Conservation (phyloP, 192 early-diverging fungal species). For the Coemansia reversa region DNA sequence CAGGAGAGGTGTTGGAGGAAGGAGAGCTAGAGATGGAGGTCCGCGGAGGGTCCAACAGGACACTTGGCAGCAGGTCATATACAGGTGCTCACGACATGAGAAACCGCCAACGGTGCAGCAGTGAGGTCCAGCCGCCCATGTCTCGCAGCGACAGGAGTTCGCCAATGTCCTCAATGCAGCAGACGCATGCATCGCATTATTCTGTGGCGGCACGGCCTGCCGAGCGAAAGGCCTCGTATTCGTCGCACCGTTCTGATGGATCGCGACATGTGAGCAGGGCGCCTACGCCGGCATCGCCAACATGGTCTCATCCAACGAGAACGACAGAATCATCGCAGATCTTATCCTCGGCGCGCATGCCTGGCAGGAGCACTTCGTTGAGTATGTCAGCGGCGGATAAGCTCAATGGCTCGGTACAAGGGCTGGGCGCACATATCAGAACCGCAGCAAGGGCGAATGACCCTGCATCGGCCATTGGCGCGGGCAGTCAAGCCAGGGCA, state of each 20-base stretch:
- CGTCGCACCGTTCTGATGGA: conserved; percentile 3
- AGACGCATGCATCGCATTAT: conserved; percentile 2
- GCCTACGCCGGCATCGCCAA: conserved; percentile 24
- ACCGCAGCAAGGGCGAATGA: too few relatives aligned
- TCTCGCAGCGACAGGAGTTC: conserved; percentile 14
- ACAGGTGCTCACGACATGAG: conserved; percentile 6
- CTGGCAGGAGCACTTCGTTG: neutral
- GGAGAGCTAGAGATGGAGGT: conserved; percentile 41
- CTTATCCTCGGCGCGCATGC: conserved; percentile 17
- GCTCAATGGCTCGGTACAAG: too few relatives aligned
- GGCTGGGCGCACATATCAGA: too few relatives aligned
- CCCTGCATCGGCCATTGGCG: neutral
- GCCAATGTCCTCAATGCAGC: conserved; percentile 7
- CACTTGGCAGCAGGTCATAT: conserved; percentile 16
- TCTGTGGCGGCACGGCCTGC: neutral
- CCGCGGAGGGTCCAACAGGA: conserved; percentile 7
- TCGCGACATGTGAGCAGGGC: conserved; percentile 10
- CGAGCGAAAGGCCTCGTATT: conserved; percentile 19
- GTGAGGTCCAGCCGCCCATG: neutral
- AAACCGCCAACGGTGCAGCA: conserved; percentile 4
- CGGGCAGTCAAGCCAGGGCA: neutral
- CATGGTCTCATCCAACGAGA: neutral
- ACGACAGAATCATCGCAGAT: conserved; percentile 11
- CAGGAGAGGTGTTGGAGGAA: conserved; percentile 34
- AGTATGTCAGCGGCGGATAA: too few relatives aligned